Evolutionary conservation across 2,329 filamentous ascomycete genomes (phyloP), one percentile per base, ranked within the genome.

Genomic region (Xylaria sp.): DNA sequence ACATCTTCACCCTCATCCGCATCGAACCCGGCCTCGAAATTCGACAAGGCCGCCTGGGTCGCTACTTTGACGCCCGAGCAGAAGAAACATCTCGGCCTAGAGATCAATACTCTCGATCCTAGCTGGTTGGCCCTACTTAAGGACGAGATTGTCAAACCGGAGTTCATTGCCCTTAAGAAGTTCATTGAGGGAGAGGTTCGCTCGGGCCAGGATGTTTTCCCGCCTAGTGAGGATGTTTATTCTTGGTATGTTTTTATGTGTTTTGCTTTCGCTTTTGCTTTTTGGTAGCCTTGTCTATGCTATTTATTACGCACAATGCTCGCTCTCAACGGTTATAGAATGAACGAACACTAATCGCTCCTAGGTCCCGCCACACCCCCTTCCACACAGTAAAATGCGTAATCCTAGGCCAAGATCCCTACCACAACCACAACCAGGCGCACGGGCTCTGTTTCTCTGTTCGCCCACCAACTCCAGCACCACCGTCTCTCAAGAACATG

Each of bases 361-460:
- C 30, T 67, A 97, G 95, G 95, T 97, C 95, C 68, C 92, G 94
- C 30, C 92, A 97, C 79, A 97, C 95, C 0, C 94, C 96, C 8
- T 90, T 99, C 74, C 84, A 91, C 82, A 91, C 86, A 15, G 94
- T 98, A 79, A 97, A 97, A 80, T 92, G 92, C 65, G 94, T 99
- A 68, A 94, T 99, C 76, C 81, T 98, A 63, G 96, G 96, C 72
- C 96, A 99, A 83, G 96, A 99, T 79, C 96, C 96, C 2, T 99
- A 99, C 80, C 96, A 99, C 83, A 97, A 97, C 79, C 80, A 89
- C 79, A 97, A 97, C 80, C 96, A 99, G 84, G 96, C 96, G 59
- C 96, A 98, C 80, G 96, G 96, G 50, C 90, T 99, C 67, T 95
- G 93, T 78, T 99, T 99, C 85, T 97, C 93, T 56, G 94, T 98